phyloP scores from a whole-genome alignment of 805 yeast genomes.

The Lipomyces lipofer region DNA sequence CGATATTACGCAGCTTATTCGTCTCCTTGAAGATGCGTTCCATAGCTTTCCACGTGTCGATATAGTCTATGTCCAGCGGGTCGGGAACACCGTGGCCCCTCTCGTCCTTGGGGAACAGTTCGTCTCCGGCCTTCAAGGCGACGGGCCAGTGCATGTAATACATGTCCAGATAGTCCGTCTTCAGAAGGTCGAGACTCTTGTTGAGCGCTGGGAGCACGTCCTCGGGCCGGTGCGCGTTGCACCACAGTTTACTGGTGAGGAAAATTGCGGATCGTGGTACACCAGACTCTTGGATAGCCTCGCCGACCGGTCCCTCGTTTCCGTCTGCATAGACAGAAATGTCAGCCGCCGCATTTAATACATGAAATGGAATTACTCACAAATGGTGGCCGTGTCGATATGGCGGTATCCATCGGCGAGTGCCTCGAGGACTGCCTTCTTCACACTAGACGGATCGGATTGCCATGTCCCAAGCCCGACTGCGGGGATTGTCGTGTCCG shows the following conservation, averaged over 20 bases:
- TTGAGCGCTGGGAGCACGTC: conserved; percentile 55
- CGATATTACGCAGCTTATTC: conserved; percentile 64
- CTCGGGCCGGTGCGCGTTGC: conserved; percentile 38
- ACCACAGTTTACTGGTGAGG: conserved; percentile 34
- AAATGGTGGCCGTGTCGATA: conserved; percentile 67
- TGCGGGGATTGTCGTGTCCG: conserved; percentile 62
- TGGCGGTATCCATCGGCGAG: conserved; percentile 67
- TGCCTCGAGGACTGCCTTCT: conserved; percentile 53
- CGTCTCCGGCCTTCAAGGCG: conserved; percentile 43
- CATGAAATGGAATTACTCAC: conserved; percentile 9
- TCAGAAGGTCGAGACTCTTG: conserved; percentile 59
- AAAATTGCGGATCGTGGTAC: conserved; percentile 11
- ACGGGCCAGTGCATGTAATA: conserved; percentile 83
- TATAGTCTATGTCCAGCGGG: conserved; percentile 39
- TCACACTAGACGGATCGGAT: conserved; percentile 52
- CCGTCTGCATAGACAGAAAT: conserved; percentile 47
- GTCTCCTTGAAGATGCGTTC: conserved; percentile 55
- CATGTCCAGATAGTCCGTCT: conserved; percentile 74
- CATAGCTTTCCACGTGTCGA: conserved; percentile 63
- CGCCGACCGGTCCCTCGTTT: conserved; percentile 53
- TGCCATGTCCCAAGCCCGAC: conserved; percentile 80
- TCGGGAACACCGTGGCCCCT: conserved; percentile 44
- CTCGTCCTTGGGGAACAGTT: conserved; percentile 40
- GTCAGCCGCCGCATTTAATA: too few relatives aligned
- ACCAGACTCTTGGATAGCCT: conserved; percentile 13